These are phyloP conservation scores for Phytopythium ostracodes DNA, from an alignment of 352 stramenopile species.

Conservation along the genomic window DNA sequence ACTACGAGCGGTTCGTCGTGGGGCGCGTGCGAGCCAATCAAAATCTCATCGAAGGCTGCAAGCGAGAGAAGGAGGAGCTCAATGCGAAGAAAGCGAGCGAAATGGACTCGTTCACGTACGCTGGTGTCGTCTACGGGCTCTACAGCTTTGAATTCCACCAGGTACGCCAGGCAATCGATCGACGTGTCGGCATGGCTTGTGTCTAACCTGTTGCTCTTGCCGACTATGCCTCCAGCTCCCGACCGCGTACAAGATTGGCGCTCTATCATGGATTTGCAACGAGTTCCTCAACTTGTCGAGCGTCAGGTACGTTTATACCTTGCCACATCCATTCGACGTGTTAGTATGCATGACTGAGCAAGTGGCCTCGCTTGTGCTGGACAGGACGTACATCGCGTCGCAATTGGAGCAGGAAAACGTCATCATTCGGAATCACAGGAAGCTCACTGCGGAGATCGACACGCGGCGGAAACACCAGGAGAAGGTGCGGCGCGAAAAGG, in stretches of 20 bases:
- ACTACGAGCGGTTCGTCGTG: slow-evolving; percentile 74
- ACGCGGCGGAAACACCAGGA: slow-evolving; percentile 46
- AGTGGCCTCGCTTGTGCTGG: background rate
- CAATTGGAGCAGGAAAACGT: slow-evolving; percentile 63
- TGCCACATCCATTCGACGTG: background rate
- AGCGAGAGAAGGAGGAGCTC: slow-evolving; percentile 32
- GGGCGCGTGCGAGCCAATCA: slow-evolving; percentile 54
- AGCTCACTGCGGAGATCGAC: slow-evolving; percentile 50
- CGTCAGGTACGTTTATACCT: slow-evolving; percentile 23
- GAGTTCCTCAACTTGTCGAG: slow-evolving; percentile 60
- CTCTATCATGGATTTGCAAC: slow-evolving; percentile 60
- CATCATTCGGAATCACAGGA: slow-evolving; percentile 44
- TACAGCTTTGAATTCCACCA: slow-evolving; percentile 71
- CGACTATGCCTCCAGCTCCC: slow-evolving; percentile 23
- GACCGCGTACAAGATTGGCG: slow-evolving; percentile 53
- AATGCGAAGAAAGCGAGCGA: slow-evolving; percentile 14
- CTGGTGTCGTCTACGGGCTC: slow-evolving; percentile 63
- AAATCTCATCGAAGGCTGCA: slow-evolving; percentile 46
- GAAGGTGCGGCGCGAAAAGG: slow-evolving; percentile 46
- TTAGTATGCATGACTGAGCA: background rate
- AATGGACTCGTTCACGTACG: slow-evolving; percentile 33
- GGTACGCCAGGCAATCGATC: slow-evolving; percentile 14
- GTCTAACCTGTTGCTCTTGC: background rate
- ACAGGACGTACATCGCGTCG: slow-evolving; percentile 43
- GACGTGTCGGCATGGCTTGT: background rate